These are phyloP conservation scores for Fusarium floridanum DNA, from an alignment of 2,329 filamentous ascomycete genomes.

Conservation along the genomic window DNA sequence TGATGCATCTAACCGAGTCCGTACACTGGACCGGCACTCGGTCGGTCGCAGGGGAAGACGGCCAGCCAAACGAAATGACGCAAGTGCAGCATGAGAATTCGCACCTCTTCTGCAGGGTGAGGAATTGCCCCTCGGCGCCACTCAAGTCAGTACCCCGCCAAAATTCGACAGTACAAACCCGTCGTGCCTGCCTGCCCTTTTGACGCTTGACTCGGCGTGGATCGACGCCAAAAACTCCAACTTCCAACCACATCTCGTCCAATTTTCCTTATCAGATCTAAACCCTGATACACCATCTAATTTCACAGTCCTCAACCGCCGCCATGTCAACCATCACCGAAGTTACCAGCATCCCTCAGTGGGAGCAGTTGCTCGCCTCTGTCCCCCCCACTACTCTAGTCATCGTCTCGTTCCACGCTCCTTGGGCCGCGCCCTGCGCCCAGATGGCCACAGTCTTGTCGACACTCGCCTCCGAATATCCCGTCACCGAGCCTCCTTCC, in stretches of 20 bases:
- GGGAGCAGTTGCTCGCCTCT: constrained; percentile 75
- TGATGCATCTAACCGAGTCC: neutral
- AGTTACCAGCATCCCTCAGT: constrained; percentile 79
- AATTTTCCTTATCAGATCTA: constrained; percentile 38
- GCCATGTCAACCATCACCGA: constrained; percentile 83
- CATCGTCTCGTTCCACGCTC: constrained; percentile 93
- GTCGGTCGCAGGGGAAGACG: constrained; percentile 6
- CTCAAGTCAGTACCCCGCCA: constrained; percentile 42
- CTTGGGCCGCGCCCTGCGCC: constrained; percentile 95
- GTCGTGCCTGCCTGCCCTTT: constrained; percentile 1
- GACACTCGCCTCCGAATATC: constrained; percentile 88
- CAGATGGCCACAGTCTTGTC: constrained; percentile 92
- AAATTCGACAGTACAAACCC: constrained; percentile 25
- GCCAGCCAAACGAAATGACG: constrained; percentile 45
- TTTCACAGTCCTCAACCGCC: constrained; percentile 17
- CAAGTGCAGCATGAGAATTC: constrained; percentile 33
- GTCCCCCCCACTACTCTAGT: constrained; percentile 79
- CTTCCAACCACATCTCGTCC: constrained; percentile 23
- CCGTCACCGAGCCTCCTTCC: constrained; percentile 72
- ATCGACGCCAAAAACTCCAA: constrained; percentile 22
- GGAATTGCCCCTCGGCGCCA: constrained; percentile 35
- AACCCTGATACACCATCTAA: constrained; percentile 18
- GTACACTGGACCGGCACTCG: neutral
- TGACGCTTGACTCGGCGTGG: constrained; percentile 30
- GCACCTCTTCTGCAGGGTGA: constrained; percentile 20